These are phyloP conservation scores for Fusarium miscanthi DNA, from an alignment of 2,329 filamentous ascomycete genomes.

Conservation along the genomic window DNA sequence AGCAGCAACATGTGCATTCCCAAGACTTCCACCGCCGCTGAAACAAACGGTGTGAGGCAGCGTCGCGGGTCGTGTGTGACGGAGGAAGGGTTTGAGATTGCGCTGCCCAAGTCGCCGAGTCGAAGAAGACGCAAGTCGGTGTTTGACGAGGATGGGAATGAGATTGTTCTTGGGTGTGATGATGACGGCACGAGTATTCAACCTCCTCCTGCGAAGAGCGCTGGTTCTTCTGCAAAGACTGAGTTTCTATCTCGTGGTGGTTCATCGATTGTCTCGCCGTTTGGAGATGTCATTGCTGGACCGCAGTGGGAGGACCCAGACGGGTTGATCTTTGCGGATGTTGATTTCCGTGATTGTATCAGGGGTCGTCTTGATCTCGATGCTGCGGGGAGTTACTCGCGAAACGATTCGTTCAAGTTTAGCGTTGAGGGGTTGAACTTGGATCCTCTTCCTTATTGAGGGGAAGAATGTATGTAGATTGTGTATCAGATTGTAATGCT, in stretches of 20 bases:
- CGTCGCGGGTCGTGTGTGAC: conserved; percentile 55
- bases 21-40: background rate
- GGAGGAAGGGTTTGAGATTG: conserved; percentile 61
- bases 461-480: background rate
- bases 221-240: conserved; percentile 22
- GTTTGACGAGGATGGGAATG: conserved; percentile 65
- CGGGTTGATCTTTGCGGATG: conserved; percentile 75
- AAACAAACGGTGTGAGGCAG: conserved; percentile 10
- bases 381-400: conserved; percentile 85
- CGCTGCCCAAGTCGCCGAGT: conserved; percentile 50
- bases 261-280: conserved; percentile 82
- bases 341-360: conserved; percentile 90
- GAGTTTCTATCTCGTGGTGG: conserved; percentile 78
- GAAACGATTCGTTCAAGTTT: conserved; percentile 73
- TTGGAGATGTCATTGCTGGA: conserved; percentile 81
- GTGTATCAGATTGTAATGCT: conserved; percentile 30
- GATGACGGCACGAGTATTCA: conserved; percentile 35
- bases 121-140: conserved; percentile 54
- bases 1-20: conserved; percentile 85
- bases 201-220: background rate
- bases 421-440: conserved; percentile 69
- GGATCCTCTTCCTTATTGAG: conserved; percentile 65
- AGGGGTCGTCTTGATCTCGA: conserved; percentile 85
- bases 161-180: conserved; percentile 60
- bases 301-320: conserved; percentile 86